Conservation (phyloP, 2,329 filamentous ascomycete genomes). For the Tothia fuscella region DNA sequence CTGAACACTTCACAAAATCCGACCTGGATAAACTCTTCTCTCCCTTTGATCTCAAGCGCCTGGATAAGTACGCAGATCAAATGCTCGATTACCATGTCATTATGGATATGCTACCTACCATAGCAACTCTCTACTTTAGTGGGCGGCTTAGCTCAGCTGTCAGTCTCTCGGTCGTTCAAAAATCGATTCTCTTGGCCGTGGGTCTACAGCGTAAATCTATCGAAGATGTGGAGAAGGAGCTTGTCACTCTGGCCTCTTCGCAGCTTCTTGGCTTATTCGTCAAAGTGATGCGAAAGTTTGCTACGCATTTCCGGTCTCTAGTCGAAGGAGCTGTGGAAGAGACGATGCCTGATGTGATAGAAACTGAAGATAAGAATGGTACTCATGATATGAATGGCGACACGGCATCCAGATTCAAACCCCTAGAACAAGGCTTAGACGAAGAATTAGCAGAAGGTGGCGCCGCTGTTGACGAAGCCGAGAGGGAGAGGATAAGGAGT, state of each 20-base stretch:
- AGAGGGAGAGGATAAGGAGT: conserved; percentile 71
- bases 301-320: conserved; percentile 61
- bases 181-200: conserved; percentile 76
- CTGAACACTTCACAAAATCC: conserved; percentile 51
- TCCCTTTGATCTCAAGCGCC: conserved; percentile 86
- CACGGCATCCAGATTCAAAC: conserved; percentile 53
- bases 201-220: conserved; percentile 85
- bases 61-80: conserved; percentile 93
- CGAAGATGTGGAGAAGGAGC: conserved; percentile 66
- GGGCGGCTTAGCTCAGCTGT: conserved; percentile 57
- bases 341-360: conserved; percentile 35
- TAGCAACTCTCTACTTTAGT: conserved; percentile 76
- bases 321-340: conserved; percentile 54
- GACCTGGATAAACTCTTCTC: conserved; percentile 70
- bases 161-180: conserved; percentile 69
- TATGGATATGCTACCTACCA: conserved; percentile 74
- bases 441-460: conserved; percentile 79
- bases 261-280: conserved; percentile 95
- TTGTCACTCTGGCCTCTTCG: conserved; percentile 52
- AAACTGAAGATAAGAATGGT: conserved; percentile 36
- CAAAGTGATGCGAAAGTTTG: conserved; percentile 85
- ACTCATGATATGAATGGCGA: conserved; percentile 45
- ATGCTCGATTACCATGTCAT: conserved; percentile 98
- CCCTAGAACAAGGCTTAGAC: conserved; percentile 58
- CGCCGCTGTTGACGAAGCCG: conserved; percentile 57